phyloP scores from a whole-genome alignment of 164 flowering plant species.

The Brasenia schreberi region DNA sequence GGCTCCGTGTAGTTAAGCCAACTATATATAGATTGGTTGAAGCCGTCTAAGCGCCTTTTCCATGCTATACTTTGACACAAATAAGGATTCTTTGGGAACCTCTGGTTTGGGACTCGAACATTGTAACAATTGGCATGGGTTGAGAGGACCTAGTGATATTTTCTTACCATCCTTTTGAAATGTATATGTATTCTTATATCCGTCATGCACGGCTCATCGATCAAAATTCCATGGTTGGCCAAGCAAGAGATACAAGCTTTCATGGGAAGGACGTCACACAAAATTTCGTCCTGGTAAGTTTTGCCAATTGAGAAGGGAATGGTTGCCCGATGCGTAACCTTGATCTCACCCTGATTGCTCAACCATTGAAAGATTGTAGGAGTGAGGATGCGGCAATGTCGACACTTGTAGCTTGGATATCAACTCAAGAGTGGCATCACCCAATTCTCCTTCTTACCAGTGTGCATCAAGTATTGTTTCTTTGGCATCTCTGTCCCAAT shows the following conservation, averaged over 20 bases:
- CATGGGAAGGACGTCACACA: not conserved
- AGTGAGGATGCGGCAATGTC: no score
- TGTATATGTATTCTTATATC: not conserved
- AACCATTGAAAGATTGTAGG: no score
- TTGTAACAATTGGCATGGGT: rapidly evolving
- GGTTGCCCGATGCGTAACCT: no score
- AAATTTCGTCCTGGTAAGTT: not conserved
- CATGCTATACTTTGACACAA: not conserved
- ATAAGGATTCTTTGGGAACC: not conserved
- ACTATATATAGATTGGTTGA: not conserved
- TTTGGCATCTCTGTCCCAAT: not conserved
- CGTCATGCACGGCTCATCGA: not conserved
- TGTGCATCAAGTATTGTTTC: conserved; percentile 56
- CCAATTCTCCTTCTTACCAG: conserved; percentile 87
- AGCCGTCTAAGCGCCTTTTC: not conserved
- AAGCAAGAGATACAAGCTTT: not conserved
- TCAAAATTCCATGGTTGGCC: not conserved
- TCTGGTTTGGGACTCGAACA: no score
- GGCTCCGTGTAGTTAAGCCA: not conserved
- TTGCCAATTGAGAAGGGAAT: not conserved
- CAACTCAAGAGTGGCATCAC: conserved; percentile 54
- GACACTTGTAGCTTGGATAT: no score
- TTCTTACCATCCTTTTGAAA: not conserved
- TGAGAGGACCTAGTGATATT: not conserved
- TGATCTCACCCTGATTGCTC: no score